phyloP scores from a whole-genome alignment of 1,284 basidiomycete genomes.

The Limonomyces culmigenus region DNA sequence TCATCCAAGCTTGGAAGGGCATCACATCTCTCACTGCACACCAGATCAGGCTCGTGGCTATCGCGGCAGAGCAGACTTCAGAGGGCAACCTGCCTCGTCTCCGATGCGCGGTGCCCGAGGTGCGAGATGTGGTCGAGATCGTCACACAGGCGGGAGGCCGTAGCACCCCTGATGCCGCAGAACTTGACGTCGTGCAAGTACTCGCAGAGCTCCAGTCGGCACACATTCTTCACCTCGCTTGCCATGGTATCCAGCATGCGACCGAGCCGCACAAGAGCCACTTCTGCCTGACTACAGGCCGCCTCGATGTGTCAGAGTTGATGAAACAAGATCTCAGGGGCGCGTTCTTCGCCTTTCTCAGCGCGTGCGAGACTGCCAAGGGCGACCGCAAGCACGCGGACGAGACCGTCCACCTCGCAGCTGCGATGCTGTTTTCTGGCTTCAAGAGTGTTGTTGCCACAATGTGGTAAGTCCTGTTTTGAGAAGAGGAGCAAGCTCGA shows the following conservation, averaged over 20 bases:
- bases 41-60: too few species aligned
- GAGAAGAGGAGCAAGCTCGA: too few species aligned
- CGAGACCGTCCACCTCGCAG: slow-evolving; percentile 4
- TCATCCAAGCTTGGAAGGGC: too few species aligned
- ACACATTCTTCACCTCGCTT: background rate
- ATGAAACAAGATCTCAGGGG: background rate
- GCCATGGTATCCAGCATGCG: background rate
- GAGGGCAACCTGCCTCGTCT: background rate
- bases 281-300: background rate
- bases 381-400: slow-evolving; percentile 1
- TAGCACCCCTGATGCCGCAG: too few species aligned
- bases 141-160: too few species aligned
- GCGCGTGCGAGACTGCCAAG: slow-evolving; percentile 1
- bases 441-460: slow-evolving; percentile 2
- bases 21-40: too few species aligned
- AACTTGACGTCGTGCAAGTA: background rate
- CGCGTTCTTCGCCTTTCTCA: background rate
- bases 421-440: slow-evolving; percentile 5
- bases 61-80: too few species aligned
- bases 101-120: background rate
- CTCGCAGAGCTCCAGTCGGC: background rate
- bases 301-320: background rate
- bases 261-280: background rate
- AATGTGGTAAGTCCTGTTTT: slow-evolving; percentile 1
- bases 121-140: too few species aligned